Percentiles rank a stretch among this genome's conserved stretches.
phyloP scores from a whole-genome alignment of 306 rosid genomes.

The Casuarina cunninghamiana region DNA sequence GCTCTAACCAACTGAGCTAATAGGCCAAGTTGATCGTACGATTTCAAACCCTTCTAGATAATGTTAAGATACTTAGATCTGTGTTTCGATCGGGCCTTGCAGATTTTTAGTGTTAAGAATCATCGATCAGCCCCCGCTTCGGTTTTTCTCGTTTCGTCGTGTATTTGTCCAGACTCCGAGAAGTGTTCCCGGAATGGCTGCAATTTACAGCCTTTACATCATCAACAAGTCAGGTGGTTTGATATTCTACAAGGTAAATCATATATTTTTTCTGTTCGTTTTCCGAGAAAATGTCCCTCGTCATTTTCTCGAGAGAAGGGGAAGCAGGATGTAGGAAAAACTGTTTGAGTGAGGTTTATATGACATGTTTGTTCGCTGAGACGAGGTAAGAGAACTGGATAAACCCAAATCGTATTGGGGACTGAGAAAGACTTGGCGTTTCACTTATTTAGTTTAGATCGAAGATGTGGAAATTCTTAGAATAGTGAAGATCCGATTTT shows the following conservation, averaged over 20 bases:
- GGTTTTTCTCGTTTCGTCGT: neutral
- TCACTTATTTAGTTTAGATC: neutral
- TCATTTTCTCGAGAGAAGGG: neutral
- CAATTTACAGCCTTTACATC: slow-evolving; percentile 87
- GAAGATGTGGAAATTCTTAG: neutral
- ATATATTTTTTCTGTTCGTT: neutral
- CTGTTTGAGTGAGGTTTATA: neutral
- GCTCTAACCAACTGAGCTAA: slow-evolving; percentile 29
- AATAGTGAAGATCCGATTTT: neutral
- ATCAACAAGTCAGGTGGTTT: slow-evolving; percentile 94
- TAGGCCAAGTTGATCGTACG: slow-evolving; percentile 6
- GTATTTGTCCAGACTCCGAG: slow-evolving; percentile 26
- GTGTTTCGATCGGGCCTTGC: too few species aligned
- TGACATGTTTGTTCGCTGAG: neutral
- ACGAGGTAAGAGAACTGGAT: neutral
- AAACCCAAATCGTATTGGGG: neutral
- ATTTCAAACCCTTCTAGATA: too few species aligned
- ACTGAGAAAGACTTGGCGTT: neutral
- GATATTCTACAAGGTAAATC: slow-evolving; percentile 82
- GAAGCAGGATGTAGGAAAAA: neutral
- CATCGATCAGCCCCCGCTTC: too few species aligned
- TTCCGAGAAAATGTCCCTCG: neutral
- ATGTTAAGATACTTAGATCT: too few species aligned
- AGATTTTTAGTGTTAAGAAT: neutral
- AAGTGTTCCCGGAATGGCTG: slow-evolving; percentile 57